Evolutionary conservation across 164 flowering plant species (phyloP), one percentile per base, ranked within the genome.

Genomic region (Cinnamomum micranthum): DNA sequence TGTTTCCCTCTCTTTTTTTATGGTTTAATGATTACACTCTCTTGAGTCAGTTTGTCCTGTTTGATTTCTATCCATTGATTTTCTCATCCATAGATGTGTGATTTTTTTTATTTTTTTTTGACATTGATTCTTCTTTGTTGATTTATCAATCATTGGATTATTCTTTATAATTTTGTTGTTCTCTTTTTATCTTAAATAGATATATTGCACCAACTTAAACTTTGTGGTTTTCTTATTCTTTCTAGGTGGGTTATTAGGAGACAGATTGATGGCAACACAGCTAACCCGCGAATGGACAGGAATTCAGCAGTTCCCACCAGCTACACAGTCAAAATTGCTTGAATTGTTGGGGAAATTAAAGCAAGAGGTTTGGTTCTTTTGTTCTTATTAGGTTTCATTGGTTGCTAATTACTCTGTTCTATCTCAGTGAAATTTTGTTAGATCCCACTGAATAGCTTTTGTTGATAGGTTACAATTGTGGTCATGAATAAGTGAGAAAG

Each of bases 211-310:
- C n/a, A 20, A 20, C 13, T 55, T 7, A 20, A 55, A 55, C 20
- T 14, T 55, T 55, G 60, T 4, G 19, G n/a, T 55, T 55, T 55
- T 20, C 60, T 55, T 55, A 55, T 55, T 15, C n/a, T 55, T 55
- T 20, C 7, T 15, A 55, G n/a, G 20, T 55, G 17, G 60, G n/a
- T 55, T 31, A 27, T 67, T 31, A 19, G 69, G 47, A 67, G 35
- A 67, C 41, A 41, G 47, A 17, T 28, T 78, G 4, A 90, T 90
- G 97, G 88, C 94, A 2, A 62, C 85, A 20, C 90, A 74, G 50
- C 2, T 84, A n/a, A 50, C 75, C 74, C 91, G 89, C 19, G 99
- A 95, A 74, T 95, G 99, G 99, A 76, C 81, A 1, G 96, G 98
- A 60, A 86, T 95, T 78, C 91, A 89, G 74, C 94, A 87, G 78